Base-by-base conservation (phyloP, 371 early-diverging fungal species). In the Lichtheimia ornata region DNA sequence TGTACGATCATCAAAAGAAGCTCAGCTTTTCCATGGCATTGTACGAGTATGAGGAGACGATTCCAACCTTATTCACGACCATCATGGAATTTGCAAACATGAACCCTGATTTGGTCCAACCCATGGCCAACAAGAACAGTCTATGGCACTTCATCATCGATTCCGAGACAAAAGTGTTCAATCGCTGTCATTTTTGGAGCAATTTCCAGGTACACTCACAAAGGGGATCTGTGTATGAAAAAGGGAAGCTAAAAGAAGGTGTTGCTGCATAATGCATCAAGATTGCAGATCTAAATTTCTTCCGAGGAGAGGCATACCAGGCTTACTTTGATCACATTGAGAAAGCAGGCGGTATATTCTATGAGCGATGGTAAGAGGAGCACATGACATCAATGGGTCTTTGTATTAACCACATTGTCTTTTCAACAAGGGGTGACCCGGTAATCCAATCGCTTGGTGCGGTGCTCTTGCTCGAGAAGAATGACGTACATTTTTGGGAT, bases 141-240 rank as follows among this genome's bases (percentile, higher is more conserved):
- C 52, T 80, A 9, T 76, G 80, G 77, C 59, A 59, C 44, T 80
- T 80, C 60, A 63, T 84, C 61, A 70, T 73, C 18, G 80, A 86
- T 61, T 74, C 73, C 28, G 72, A 82, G 18, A 56, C 64, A 1
- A 79, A 84, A 35, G 70, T 70, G 5, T 87, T 81, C 61, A 87
- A 88, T 56, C 77, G 84, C n/a, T 93, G 94, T 70, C 94, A 94
- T 66, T 92, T 94, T 61, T 94, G 96, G 94, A 76, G 70, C 51
- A 76, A 80, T 58, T 76, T 80, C 50, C 77, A 80, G 77, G 77
- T 72, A 22, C 28, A 6, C 17, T 1, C 22, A 22, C 47, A 47
- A 6, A 28, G 9, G 6, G 28, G 35, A n/a, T 53, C 30, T 17
- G 40, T 41, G 15, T 47, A 18, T 47, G n/a, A 18, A 18, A 47